phyloP scores from a whole-genome alignment of 345 rosid genomes.

The Populus alba region DNA sequence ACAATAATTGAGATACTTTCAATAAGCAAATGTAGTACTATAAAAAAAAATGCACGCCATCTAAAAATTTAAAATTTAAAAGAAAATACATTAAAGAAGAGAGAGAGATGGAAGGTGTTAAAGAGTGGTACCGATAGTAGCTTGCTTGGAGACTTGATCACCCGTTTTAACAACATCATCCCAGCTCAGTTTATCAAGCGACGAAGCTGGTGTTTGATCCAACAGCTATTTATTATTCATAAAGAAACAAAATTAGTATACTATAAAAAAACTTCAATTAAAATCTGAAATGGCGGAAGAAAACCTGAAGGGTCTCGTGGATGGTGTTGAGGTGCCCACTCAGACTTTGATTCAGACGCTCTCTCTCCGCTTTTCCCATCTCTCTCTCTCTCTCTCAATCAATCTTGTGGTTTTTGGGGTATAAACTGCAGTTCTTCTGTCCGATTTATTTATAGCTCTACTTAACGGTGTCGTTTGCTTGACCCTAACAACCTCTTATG shows the following conservation, averaged over 20 bases:
- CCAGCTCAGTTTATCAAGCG: slow-evolving; percentile 59
- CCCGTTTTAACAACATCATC: slow-evolving; percentile 70
- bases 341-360: slow-evolving; percentile 47
- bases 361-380: slow-evolving; percentile 61
- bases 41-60: not conserved
- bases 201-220: slow-evolving; percentile 48
- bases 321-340: slow-evolving; percentile 55
- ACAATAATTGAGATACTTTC: no score
- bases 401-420: not conserved
- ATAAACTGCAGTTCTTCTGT: not conserved
- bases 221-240: slow-evolving; percentile 34
- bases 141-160: slow-evolving; percentile 78
- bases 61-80: not conserved
- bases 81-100: not conserved
- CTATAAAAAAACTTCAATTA: not conserved
- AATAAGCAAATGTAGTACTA: no score
- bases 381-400: slow-evolving; percentile 8
- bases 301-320: slow-evolving; percentile 78
- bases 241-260: not conserved
- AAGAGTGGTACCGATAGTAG: slow-evolving; percentile 58
- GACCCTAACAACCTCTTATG: not conserved
- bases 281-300: not conserved
- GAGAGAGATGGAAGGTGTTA: not conserved
- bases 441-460: not conserved
- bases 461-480: not conserved